A percentile compares a stretch with the other conserved stretches of the same genome.
These are phyloP conservation scores for Dictyostelium firmibasis DNA, from an alignment of 78 protist genomes.

Conservation along the genomic window DNA sequence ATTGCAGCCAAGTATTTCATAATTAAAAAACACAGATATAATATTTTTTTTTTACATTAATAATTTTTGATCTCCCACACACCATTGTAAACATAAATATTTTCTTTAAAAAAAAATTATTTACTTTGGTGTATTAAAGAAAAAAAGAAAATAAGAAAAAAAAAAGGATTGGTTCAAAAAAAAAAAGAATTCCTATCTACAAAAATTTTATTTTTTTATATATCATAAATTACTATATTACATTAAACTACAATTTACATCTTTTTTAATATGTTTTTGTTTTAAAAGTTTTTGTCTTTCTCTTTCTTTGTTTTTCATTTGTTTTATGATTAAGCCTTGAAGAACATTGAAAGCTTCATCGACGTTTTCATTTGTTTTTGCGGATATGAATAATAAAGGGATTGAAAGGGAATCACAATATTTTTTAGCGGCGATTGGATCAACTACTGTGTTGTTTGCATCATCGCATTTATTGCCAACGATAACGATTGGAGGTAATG, in stretches of 20 bases:
- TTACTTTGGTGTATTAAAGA: too few relatives aligned
- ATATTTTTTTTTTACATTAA: too few relatives aligned
- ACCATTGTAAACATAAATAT: too few relatives aligned
- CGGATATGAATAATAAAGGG: background rate
- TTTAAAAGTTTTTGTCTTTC: background rate
- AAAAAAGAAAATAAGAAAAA: too few relatives aligned
- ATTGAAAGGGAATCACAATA: background rate
- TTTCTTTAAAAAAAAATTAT: too few relatives aligned
- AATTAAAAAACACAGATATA: too few relatives aligned
- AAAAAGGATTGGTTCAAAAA: too few relatives aligned
- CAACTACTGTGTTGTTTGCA: background rate
- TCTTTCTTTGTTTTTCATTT: background rate
- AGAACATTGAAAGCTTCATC: background rate
- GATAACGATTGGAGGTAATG: background rate
- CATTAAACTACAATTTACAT: background rate
- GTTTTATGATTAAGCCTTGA: background rate
- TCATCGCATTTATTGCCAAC: background rate
- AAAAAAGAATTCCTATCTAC: background rate
- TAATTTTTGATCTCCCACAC: too few relatives aligned
- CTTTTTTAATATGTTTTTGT: background rate
- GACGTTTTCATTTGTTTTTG: background rate
- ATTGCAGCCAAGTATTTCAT: too few relatives aligned
- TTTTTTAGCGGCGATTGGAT: background rate
- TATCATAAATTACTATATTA: background rate
- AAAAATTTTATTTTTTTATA: too few relatives aligned